Percentiles rank a stretch among this genome's conserved stretches.
Conservation (phyloP, 148 eudicot species). For the Selenicereus undatus region DNA sequence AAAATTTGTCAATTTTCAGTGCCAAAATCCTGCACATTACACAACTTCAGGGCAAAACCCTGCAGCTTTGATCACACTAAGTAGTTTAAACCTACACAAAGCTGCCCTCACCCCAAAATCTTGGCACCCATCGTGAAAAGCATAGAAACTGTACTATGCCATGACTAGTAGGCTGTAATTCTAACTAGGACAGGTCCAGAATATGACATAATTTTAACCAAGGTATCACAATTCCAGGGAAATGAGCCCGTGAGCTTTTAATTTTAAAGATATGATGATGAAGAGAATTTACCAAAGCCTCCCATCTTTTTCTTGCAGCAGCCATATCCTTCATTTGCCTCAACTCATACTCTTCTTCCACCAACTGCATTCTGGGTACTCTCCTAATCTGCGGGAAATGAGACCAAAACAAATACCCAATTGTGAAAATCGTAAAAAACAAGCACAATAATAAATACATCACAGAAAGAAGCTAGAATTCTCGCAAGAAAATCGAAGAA, state of each 20-base stretch:
- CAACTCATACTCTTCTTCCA: constrained; percentile 74
- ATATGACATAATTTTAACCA: no score
- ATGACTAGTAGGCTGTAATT: background rate
- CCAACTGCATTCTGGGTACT: constrained; percentile 55
- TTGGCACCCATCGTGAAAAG: background rate
- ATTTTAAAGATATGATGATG: background rate
- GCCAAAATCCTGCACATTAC: background rate
- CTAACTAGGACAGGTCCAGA: no score
- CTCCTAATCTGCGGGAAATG: constrained; percentile 32
- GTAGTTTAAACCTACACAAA: background rate
- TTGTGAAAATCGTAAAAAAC: background rate
- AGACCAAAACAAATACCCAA: constrained; percentile 20
- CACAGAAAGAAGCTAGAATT: background rate
- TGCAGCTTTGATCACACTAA: background rate
- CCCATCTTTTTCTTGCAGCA: constrained; percentile 95
- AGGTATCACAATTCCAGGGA: background rate
- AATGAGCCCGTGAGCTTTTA: background rate
- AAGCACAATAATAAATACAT: background rate
- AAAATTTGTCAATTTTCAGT: background rate
- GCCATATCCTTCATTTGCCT: constrained; percentile 96
- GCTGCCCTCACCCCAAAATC: background rate
- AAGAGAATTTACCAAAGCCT: constrained; percentile 55
- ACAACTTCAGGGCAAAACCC: background rate
- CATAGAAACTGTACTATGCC: background rate
- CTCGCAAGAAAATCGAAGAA: background rate